These are phyloP conservation scores for Protomyces arabidopsidicola DNA, from an alignment of 1,139 yeast species.

Conservation along the genomic window DNA sequence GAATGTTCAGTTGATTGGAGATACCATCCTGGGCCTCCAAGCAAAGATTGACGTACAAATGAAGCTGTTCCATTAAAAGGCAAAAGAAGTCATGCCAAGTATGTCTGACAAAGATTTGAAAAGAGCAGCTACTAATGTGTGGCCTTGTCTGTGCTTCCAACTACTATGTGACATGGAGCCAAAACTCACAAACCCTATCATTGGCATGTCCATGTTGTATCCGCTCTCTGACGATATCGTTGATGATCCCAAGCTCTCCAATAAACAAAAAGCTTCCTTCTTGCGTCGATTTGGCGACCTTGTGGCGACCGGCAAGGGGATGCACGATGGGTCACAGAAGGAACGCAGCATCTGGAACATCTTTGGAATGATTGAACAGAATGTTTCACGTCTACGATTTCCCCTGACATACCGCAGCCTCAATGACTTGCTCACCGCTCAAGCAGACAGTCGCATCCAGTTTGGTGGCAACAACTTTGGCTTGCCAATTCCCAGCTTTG, in stretches of 20 bases:
- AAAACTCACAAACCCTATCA: background rate
- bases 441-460: background rate
- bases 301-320: background rate
- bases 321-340: background rate
- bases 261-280: background rate
- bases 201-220: background rate
- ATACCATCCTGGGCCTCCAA: background rate
- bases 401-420: background rate
- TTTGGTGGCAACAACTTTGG: background rate
- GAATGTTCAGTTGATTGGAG: background rate
- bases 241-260: background rate
- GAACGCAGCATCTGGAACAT: background rate
- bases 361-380: background rate
- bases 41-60: background rate
- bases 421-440: background rate
- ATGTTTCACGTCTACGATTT: background rate
- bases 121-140: background rate
- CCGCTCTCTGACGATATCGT: background rate
- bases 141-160: background rate
- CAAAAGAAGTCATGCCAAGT: background rate
- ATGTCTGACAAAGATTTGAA: background rate
- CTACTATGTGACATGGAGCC: background rate
- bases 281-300: background rate
- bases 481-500: background rate
- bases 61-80: background rate